A percentile compares a stretch with the other conserved stretches of the same genome.
phyloP scores from a whole-genome alignment of 225 moss, liverwort and hornwort genomes.

The Anthoceros angustus region DNA sequence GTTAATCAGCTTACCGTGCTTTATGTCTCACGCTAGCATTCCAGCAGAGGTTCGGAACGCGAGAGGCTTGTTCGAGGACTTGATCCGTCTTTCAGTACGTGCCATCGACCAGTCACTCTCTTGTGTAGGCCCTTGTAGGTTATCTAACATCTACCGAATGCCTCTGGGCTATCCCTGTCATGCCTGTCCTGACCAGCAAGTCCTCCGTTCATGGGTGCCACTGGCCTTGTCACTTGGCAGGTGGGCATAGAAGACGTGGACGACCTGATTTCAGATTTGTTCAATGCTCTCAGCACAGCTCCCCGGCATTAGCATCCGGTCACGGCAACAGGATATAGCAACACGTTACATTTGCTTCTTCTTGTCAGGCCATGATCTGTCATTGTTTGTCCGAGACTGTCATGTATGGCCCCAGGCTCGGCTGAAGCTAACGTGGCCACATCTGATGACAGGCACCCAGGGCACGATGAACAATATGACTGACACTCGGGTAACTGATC shows the following conservation, averaged over 20 bases:
- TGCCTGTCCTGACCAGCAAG: background rate
- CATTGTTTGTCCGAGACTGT: too few relatives aligned
- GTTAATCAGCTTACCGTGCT: slow-evolving; percentile 81
- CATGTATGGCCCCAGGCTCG: too few relatives aligned
- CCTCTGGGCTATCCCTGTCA: background rate
- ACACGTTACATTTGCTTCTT: too few relatives aligned
- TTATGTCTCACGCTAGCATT: slow-evolving; percentile 97
- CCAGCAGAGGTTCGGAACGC: slow-evolving; percentile 53
- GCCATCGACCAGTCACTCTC: background rate
- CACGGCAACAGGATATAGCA: too few relatives aligned
- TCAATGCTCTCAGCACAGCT: slow-evolving; percentile 33
- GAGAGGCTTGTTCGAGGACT: slow-evolving; percentile 64
- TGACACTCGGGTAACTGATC: too few relatives aligned
- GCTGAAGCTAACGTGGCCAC: too few relatives aligned
- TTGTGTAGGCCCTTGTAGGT: background rate
- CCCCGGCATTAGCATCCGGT: slow-evolving; percentile 3
- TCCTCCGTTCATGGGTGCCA: background rate
- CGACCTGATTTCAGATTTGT: slow-evolving; percentile 72
- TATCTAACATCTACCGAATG: background rate
- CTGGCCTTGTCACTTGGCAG: slow-evolving; percentile 17
- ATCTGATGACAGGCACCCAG: too few relatives aligned
- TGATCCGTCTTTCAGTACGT: slow-evolving; percentile 78
- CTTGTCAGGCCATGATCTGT: too few relatives aligned
- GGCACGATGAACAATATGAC: too few relatives aligned
- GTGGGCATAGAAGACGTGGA: slow-evolving; percentile 88